These are phyloP conservation scores for Sporobolomyces phaffii DNA, from an alignment of 768 basidiomycete species.

Conservation along the genomic window DNA sequence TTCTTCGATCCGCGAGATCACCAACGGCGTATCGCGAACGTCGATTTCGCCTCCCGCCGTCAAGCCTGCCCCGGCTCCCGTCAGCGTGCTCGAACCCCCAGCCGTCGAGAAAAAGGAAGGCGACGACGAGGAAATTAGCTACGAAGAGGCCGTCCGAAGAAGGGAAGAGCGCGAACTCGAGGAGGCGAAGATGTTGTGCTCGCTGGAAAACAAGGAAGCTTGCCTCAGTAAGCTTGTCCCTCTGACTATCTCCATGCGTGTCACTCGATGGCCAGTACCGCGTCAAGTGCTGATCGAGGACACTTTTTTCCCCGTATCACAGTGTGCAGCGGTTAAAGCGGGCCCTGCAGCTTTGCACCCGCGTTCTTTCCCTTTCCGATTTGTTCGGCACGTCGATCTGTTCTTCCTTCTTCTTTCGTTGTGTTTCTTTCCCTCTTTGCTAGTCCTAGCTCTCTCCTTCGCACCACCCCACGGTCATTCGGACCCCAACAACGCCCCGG, in stretches of 20 bases:
- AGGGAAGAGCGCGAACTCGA: constrained; percentile 69
- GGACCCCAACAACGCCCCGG: too few relatives aligned
- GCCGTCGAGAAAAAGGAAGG: constrained; percentile 36
- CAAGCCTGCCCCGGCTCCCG: constrained; percentile 40
- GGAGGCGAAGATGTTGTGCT: constrained; percentile 73
- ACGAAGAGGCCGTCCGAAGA: constrained; percentile 65
- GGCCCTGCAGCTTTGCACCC: background rate
- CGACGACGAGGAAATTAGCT: constrained; percentile 47
- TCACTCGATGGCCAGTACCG: too few relatives aligned
- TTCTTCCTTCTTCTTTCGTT: background rate
- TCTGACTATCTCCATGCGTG: too few relatives aligned
- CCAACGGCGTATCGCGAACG: constrained; percentile 40
- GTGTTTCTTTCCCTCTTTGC: background rate
- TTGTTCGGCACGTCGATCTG: background rate
- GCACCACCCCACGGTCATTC: background rate
- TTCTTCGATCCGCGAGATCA: constrained; percentile 37
- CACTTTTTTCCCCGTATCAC: background rate
- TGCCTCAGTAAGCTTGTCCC: constrained; percentile 68
- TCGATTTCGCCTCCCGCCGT: constrained; percentile 28
- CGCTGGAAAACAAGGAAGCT: constrained; percentile 81
- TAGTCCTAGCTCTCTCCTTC: background rate
- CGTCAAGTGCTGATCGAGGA: too few relatives aligned
- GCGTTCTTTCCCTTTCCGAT: background rate
- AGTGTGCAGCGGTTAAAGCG: constrained; percentile 11
- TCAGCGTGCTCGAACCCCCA: constrained; percentile 5